Conservation (phyloP, 2,329 filamentous ascomycete genomes). For the Drechslerella dactyloides region DNA sequence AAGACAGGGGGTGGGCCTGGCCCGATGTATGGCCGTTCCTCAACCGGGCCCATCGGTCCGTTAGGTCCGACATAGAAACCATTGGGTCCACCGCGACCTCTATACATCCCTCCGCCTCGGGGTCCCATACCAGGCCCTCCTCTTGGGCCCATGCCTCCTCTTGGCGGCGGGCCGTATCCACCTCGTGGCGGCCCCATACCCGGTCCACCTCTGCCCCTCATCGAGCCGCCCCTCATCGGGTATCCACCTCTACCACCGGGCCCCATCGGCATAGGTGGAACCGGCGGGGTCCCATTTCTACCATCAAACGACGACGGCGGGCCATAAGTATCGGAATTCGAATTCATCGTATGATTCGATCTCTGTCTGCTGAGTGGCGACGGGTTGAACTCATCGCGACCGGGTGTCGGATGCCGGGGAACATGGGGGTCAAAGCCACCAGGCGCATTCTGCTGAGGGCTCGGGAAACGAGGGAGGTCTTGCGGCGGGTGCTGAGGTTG, state of each 20-base stretch:
- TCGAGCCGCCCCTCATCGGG: conserved; percentile 44
- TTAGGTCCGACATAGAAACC: conserved; percentile 46
- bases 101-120: conserved; percentile 12
- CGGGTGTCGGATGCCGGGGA: conserved; percentile 42
- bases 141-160: conserved; percentile 45
- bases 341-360: conserved; percentile 51
- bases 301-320: conserved; percentile 42
- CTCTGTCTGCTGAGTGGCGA: conserved; percentile 42
- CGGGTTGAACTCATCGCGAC: conserved; percentile 28
- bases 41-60: conserved; percentile 42
- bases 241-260: conserved; percentile 43
- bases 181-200: conserved; percentile 46
- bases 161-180: conserved; percentile 50
- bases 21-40: conserved; percentile 49
- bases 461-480: conserved; percentile 35
- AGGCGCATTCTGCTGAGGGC: conserved; percentile 28
- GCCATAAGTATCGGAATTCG: conserved; percentile 44
- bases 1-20: conserved; percentile 48
- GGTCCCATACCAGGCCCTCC: conserved; percentile 27
- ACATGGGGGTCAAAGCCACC: conserved; percentile 48
- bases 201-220: conserved; percentile 48
- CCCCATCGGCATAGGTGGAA: conserved; percentile 36
- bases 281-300: conserved; percentile 36
- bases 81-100: conserved; percentile 48
- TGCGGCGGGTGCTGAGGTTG: conserved; percentile 20